These are phyloP conservation scores for Euphorbia peplus DNA, from an alignment of 345 rosid species.

Conservation along the genomic window DNA sequence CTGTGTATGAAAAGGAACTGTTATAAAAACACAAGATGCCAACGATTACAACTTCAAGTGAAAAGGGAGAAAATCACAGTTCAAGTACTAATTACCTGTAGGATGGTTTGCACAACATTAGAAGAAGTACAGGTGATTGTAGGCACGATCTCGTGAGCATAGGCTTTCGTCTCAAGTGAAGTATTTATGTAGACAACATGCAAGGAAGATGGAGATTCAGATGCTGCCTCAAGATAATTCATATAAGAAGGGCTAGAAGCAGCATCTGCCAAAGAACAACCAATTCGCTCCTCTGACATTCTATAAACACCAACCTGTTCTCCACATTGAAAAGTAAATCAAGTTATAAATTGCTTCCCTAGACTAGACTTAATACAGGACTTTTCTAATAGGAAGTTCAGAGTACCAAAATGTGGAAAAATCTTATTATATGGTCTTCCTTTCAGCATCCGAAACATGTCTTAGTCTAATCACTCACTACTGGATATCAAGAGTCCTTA, in stretches of 20 bases:
- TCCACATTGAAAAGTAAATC: conserved; percentile 10
- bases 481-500: too few species aligned
- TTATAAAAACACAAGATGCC: background rate
- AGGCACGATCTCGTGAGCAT: conserved; percentile 92
- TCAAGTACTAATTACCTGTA: conserved; percentile 58
- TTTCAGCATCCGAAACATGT: conserved; percentile 3
- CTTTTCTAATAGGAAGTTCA: background rate
- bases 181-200: conserved; percentile 94
- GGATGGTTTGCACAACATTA: conserved; percentile 85
- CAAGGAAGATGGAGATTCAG: conserved; percentile 57
- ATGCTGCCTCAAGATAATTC: conserved; percentile 74
- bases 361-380: conserved; percentile 1
- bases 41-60: background rate
- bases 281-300: conserved; percentile 83
- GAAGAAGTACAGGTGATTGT: conserved; percentile 97
- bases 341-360: conserved; percentile 7
- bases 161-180: conserved; percentile 92
- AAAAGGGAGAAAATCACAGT: background rate
- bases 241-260: conserved; percentile 82
- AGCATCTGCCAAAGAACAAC: conserved; percentile 98
- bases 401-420: background rate
- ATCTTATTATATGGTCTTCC: background rate
- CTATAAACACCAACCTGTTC: conserved; percentile 86
- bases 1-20: conserved; percentile 31
- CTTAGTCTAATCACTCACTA: too few species aligned